phyloP scores from a whole-genome alignment of 805 yeast genomes.

The Candida ficus region DNA sequence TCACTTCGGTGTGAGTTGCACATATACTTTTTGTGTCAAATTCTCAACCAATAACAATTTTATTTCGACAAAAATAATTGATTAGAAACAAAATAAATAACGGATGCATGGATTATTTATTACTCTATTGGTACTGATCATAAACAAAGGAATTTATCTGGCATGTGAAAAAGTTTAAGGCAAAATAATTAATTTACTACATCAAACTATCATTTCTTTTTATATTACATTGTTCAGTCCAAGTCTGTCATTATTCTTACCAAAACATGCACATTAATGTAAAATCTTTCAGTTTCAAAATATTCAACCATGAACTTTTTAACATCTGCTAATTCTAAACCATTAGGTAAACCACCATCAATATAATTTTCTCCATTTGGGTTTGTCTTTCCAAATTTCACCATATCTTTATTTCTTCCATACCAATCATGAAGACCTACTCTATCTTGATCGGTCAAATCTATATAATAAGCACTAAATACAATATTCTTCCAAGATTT shows the following conservation, averaged over 20 bases:
- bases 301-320: background rate
- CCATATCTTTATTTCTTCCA: background rate
- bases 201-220: too few species aligned
- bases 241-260: background rate
- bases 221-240: background rate
- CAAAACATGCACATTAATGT: conserved; percentile 2
- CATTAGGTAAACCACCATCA: background rate
- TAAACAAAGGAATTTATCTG: too few species aligned
- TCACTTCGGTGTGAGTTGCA: too few species aligned
- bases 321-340: background rate
- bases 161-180: too few species aligned
- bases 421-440: conserved; percentile 2
- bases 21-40: too few species aligned
- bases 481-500: conserved; percentile 4
- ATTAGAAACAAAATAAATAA: too few species aligned
- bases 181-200: too few species aligned
- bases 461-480: background rate
- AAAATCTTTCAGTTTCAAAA: conserved; percentile 6
- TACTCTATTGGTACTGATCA: too few species aligned
- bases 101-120: too few species aligned
- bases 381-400: background rate
- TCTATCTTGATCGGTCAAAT: background rate
- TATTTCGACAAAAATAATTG: too few species aligned
- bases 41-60: too few species aligned
- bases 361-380: background rate